phyloP scores from a whole-genome alignment of 129 eudicot genomes.

The Tagetes erecta region DNA sequence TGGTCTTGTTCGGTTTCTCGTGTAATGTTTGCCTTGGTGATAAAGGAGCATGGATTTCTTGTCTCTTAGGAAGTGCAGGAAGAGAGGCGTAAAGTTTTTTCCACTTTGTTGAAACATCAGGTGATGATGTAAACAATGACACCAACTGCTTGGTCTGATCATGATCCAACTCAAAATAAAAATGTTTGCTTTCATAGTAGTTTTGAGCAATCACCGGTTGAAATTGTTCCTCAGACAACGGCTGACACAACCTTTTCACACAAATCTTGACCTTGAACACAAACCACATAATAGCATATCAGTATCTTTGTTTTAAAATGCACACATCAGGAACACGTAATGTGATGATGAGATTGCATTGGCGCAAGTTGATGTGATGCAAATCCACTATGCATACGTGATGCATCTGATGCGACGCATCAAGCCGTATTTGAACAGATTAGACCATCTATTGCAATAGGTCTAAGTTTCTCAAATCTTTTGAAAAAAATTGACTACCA shows the following conservation, averaged over 20 bases:
- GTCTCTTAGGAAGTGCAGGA: conserved; percentile 14
- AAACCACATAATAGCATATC: conserved; percentile 19
- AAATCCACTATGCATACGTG: too few relatives aligned
- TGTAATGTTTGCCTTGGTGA: background rate
- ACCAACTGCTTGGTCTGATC: conserved; percentile 48
- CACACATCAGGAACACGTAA: too few relatives aligned
- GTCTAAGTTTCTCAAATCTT: too few relatives aligned
- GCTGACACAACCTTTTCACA: conserved; percentile 33
- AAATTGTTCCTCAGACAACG: conserved; percentile 53
- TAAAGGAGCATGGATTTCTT: background rate
- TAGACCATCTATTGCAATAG: too few relatives aligned
- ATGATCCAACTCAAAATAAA: conserved; percentile 79
- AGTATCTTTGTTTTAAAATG: background rate
- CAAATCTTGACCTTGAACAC: conserved; percentile 50
- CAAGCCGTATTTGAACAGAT: too few relatives aligned
- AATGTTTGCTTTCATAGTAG: conserved; percentile 45
- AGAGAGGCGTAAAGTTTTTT: conserved; percentile 14
- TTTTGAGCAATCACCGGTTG: conserved; percentile 53
- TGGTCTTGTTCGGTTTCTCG: conserved; percentile 1
- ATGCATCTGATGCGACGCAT: too few relatives aligned
- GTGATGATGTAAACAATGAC: conserved; percentile 45
- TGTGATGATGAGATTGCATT: too few relatives aligned
- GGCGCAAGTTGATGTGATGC: too few relatives aligned
- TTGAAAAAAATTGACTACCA: too few relatives aligned
- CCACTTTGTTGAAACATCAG: conserved; percentile 27